A percentile compares a stretch with the other conserved stretches of the same genome.
Conservation (phyloP, 2,329 filamentous ascomycete species). For the Cladophialophora exuberans region DNA sequence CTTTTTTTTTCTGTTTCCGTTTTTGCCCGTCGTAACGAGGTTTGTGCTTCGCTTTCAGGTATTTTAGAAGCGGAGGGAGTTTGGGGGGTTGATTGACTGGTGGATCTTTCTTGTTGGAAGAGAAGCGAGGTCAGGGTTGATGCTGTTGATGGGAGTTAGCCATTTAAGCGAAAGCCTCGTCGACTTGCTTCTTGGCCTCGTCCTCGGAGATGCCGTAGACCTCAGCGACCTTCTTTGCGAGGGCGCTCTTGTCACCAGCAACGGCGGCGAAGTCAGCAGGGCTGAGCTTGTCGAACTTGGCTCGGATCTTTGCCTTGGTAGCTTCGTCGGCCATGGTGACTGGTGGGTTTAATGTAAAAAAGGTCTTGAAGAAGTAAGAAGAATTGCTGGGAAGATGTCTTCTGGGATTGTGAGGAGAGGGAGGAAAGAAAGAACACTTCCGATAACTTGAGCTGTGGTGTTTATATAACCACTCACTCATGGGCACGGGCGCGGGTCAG, state of each 20-base stretch:
- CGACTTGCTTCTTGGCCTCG: conserved; percentile 28
- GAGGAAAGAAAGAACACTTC: conserved; percentile 1
- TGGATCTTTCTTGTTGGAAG: too few species aligned
- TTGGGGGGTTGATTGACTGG: too few species aligned
- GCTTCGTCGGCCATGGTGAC: conserved; percentile 30
- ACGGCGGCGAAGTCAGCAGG: conserved; percentile 29
- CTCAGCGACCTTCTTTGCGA: conserved; percentile 28
- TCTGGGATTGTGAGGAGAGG: background rate
- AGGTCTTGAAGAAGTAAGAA: background rate
- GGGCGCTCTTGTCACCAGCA: conserved; percentile 27
- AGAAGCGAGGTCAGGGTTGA: background rate
- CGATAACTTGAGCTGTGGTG: conserved; percentile 14
- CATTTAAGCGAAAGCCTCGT: conserved; percentile 23
- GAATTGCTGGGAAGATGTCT: background rate
- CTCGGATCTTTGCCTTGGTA: conserved; percentile 27
- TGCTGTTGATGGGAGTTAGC: conserved; percentile 1
- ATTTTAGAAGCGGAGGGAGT: too few species aligned
- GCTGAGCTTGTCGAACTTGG: conserved; percentile 32
- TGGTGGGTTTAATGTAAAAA: conserved; percentile 2
- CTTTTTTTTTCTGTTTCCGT: too few species aligned
- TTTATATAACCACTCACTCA: conserved; percentile 22
- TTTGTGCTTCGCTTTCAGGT: too few species aligned
- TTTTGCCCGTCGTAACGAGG: too few species aligned
- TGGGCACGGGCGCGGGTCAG: too few species aligned
- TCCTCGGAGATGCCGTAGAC: conserved; percentile 30